phyloP scores from a whole-genome alignment of 129 eudicot genomes.

The Apium graveolens region DNA sequence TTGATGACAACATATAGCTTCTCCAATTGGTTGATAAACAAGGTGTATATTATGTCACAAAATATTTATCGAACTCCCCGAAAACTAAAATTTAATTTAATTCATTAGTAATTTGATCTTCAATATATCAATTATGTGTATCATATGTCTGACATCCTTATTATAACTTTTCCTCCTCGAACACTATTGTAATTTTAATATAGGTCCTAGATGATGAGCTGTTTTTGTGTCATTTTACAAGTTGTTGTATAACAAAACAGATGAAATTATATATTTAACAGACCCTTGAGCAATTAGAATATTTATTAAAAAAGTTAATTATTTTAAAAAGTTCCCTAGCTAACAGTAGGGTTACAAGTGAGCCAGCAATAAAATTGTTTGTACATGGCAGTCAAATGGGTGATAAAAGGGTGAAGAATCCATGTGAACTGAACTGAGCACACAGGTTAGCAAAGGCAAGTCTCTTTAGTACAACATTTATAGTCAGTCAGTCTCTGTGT shows the following conservation, averaged over 20 bases:
- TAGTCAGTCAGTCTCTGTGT: background rate
- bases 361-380: background rate
- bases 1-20: background rate
- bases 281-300: no score
- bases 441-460: slow-evolving; percentile 7
- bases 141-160: background rate
- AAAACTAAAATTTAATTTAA: no score
- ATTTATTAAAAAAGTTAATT: no score
- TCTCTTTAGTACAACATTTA: background rate
- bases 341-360: no score
- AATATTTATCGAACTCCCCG: no score
- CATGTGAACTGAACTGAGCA: slow-evolving; percentile 23
- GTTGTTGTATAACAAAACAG: background rate
- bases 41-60: no score
- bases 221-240: background rate
- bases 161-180: background rate
- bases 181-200: background rate
- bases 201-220: background rate
- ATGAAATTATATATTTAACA: no score
- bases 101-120: no score
- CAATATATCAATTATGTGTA: no score
- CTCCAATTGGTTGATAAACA: background rate
- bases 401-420: slow-evolving; percentile 3
- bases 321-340: no score
- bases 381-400: background rate